These are phyloP conservation scores for Penicillium hesseltinei DNA, from an alignment of 2,329 filamentous ascomycete species.

Conservation along the genomic window DNA sequence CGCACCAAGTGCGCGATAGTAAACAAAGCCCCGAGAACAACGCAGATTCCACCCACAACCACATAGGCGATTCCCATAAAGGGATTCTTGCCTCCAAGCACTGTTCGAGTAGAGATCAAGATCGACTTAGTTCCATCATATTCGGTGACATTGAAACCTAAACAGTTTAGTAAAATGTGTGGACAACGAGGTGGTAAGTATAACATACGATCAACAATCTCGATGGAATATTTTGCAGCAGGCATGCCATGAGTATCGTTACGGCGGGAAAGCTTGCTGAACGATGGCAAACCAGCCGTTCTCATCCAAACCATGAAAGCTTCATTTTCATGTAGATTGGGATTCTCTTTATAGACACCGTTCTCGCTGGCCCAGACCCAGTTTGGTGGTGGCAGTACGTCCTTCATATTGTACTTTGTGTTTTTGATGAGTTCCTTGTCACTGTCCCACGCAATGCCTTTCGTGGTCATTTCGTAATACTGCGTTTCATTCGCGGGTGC, in stretches of 20 bases:
- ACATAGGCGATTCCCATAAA: constrained; percentile 97
- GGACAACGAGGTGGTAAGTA: background rate
- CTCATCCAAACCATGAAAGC: constrained; percentile 99
- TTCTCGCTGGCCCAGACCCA: constrained; percentile 78
- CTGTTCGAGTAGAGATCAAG: constrained; percentile 81
- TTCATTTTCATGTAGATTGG: constrained; percentile 72
- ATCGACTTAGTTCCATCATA: constrained; percentile 90
- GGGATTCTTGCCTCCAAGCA: constrained; percentile 92
- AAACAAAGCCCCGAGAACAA: constrained; percentile 83
- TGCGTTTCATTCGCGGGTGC: constrained; percentile 45
- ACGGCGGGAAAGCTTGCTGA: constrained; percentile 86
- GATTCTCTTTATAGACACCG: constrained; percentile 69
- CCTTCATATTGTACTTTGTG: constrained; percentile 61
- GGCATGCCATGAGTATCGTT: constrained; percentile 71
- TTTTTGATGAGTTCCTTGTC: constrained; percentile 76
- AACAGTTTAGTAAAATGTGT: constrained; percentile 17
- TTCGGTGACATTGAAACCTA: constrained; percentile 75
- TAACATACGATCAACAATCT: constrained; percentile 71
- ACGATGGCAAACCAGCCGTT: constrained; percentile 86
- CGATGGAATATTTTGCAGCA: constrained; percentile 70
- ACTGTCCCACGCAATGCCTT: constrained; percentile 80
- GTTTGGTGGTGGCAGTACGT: constrained; percentile 81
- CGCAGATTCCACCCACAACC: constrained; percentile 88
- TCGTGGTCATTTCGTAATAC: constrained; percentile 71
- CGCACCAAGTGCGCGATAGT: constrained; percentile 87